Evolutionary conservation across 2,329 filamentous ascomycete species (phyloP).

Genomic region (Chaetothyriales sp.): DNA sequence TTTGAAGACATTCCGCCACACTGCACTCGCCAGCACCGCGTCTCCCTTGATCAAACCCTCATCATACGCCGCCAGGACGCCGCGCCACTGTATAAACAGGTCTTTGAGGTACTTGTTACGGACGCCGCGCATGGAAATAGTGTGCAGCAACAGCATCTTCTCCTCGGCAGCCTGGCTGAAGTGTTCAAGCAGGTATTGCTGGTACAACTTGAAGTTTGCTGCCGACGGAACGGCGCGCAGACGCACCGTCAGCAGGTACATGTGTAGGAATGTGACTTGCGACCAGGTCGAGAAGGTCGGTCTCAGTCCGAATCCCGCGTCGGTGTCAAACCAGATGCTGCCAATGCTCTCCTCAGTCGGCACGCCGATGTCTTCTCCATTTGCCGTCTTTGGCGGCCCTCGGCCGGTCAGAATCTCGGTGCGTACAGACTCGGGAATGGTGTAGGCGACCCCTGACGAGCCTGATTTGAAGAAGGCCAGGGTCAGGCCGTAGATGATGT

Average conservation of each 20-base stretch:
- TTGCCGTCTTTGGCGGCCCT: conserved; percentile 45
- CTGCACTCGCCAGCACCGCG: conserved; percentile 42
- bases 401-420: conserved; percentile 40
- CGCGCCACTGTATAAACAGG: conserved; percentile 84
- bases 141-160: conserved; percentile 45
- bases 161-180: conserved; percentile 57
- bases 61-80: conserved; percentile 54
- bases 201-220: conserved; percentile 57
- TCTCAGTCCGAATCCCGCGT: conserved; percentile 44
- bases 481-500: conserved; percentile 65
- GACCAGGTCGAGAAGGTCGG: conserved; percentile 94
- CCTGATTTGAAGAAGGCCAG: conserved; percentile 66
- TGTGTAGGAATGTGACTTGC: conserved; percentile 88
- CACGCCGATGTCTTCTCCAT: conserved; percentile 68
- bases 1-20: conserved; percentile 92
- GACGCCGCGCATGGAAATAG: conserved; percentile 37
- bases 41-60: conserved; percentile 33
- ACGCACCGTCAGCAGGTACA: conserved; percentile 78
- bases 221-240: conserved; percentile 58
- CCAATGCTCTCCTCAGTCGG: conserved; percentile 24
- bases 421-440: conserved; percentile 53
- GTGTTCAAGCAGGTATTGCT: conserved; percentile 83
- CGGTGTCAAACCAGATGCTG: conserved; percentile 26
- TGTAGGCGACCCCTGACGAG: conserved; percentile 58
- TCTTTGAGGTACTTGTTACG: conserved; percentile 60